These are phyloP conservation scores for Euphorbia schlechtendalii DNA, from an alignment of 441 rosid species.

Conservation along the genomic window DNA sequence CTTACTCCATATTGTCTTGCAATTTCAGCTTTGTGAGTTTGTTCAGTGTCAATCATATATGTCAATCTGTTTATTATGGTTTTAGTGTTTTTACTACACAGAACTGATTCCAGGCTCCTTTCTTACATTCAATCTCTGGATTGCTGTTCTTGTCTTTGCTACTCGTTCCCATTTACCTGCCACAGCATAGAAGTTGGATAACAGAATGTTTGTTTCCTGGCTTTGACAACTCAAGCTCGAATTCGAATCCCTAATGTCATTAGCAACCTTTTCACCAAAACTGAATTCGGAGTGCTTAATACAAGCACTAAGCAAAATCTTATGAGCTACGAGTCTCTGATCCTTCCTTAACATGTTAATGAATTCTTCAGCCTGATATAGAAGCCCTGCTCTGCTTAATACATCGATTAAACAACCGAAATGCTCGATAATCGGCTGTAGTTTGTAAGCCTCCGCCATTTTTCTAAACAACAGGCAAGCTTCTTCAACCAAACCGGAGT, in stretches of 20 bases:
- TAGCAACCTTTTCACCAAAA: constrained; percentile 21
- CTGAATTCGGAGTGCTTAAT: constrained; percentile 22
- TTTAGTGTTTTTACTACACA: constrained; percentile 4
- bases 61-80: neutral
- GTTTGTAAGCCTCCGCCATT: constrained; percentile 17
- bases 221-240: constrained; percentile 12
- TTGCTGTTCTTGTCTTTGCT: constrained; percentile 18
- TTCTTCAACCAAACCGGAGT: constrained; percentile 27
- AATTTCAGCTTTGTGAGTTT: too few species aligned
- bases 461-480: constrained; percentile 22
- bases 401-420: constrained; percentile 28
- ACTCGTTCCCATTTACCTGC: constrained; percentile 27
- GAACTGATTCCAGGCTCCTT: constrained; percentile 27
- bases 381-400: constrained; percentile 26
- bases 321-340: constrained; percentile 19
- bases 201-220: constrained; percentile 16
- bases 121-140: constrained; percentile 11
- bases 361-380: constrained; percentile 24
- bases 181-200: constrained; percentile 29
- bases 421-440: constrained; percentile 22
- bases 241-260: constrained; percentile 7
- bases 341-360: constrained; percentile 15
- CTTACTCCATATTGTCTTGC: too few species aligned
- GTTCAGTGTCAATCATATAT: too few species aligned
- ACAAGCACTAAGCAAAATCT: constrained; percentile 27